phyloP scores from a whole-genome alignment of 2,329 filamentous ascomycete genomes.

The Clathrospora elynae region DNA sequence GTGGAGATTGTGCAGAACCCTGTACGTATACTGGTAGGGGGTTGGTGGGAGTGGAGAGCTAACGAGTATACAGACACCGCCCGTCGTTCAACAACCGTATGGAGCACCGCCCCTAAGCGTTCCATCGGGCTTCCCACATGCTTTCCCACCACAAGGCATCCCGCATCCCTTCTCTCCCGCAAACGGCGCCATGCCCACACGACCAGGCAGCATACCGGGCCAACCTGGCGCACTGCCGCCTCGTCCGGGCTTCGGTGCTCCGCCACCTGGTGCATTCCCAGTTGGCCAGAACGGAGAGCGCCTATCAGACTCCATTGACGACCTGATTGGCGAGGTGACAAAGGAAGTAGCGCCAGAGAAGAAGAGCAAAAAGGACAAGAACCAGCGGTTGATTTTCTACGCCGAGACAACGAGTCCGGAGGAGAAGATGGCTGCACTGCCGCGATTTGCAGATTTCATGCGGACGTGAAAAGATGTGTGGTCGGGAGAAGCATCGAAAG shows the following conservation, averaged over 20 bases:
- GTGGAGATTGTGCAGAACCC: conserved; percentile 43
- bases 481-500: not conserved
- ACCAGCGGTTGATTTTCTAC: conserved; percentile 74
- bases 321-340: conserved; percentile 57
- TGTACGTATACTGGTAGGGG: conserved; percentile 8
- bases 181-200: conserved; percentile 27
- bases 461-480: conserved; percentile 20
- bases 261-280: conserved; percentile 25
- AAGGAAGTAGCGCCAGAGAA: conserved; percentile 49
- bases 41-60: conserved; percentile 5
- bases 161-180: conserved; percentile 37
- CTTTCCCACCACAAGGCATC: conserved; percentile 16
- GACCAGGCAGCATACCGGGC: conserved; percentile 41
- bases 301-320: conserved; percentile 55
- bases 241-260: conserved; percentile 48
- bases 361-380: conserved; percentile 68
- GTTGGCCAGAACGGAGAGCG: conserved; percentile 22
- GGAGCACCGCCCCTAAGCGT: conserved; percentile 27
- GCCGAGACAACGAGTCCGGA: conserved; percentile 82
- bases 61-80: conserved; percentile 26
- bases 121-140: conserved; percentile 31
- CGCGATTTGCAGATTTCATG: conserved; percentile 66
- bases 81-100: conserved; percentile 27
- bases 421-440: conserved; percentile 81
- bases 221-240: conserved; percentile 35